Conservation (phyloP, 495 filamentous ascomycete genomes). For the Usnea hakonensis region DNA sequence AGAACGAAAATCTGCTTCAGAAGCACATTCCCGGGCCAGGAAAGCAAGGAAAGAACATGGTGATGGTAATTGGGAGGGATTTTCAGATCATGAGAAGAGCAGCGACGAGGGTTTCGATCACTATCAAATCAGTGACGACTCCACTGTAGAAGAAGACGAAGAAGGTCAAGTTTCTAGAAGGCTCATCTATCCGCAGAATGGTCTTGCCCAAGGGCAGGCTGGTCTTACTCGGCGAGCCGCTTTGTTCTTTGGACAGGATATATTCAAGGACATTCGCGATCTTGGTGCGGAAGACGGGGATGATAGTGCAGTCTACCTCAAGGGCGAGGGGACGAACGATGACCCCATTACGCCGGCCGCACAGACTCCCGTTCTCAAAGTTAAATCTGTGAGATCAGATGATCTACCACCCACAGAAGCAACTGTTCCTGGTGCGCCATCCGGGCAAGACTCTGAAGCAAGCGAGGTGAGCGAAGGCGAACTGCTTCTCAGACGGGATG, state of each 20-base stretch:
- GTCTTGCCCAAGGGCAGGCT: constrained; percentile 33
- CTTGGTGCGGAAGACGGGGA: constrained; percentile 42
- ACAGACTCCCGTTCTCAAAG: constrained; percentile 13
- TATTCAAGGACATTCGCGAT: constrained; percentile 74
- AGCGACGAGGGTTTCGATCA: constrained; percentile 47
- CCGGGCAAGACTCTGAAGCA: background rate
- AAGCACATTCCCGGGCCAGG: constrained; percentile 84
- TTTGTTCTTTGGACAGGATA: constrained; percentile 89
- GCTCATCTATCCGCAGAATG: constrained; percentile 18
- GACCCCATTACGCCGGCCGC: constrained; percentile 12
- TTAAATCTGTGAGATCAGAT: background rate
- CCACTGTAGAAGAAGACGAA: constrained; percentile 47
- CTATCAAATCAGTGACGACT: constrained; percentile 50
- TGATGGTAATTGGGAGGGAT: constrained; percentile 85
- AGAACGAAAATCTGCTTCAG: constrained; percentile 64
- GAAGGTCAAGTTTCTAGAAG: constrained; percentile 37
- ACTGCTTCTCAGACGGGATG: constrained; percentile 10
- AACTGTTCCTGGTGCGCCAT: background rate
- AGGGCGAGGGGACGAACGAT: constrained; percentile 26
- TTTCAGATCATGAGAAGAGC: constrained; percentile 60
- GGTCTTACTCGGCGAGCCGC: constrained; percentile 74
- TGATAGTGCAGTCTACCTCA: constrained; percentile 47
- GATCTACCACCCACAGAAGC: background rate
- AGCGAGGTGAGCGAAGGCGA: constrained; percentile 1
- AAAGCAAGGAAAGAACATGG: constrained; percentile 73